These are phyloP conservation scores for Acacia confusa DNA, from an alignment of 306 rosid species.

Conservation along the genomic window DNA sequence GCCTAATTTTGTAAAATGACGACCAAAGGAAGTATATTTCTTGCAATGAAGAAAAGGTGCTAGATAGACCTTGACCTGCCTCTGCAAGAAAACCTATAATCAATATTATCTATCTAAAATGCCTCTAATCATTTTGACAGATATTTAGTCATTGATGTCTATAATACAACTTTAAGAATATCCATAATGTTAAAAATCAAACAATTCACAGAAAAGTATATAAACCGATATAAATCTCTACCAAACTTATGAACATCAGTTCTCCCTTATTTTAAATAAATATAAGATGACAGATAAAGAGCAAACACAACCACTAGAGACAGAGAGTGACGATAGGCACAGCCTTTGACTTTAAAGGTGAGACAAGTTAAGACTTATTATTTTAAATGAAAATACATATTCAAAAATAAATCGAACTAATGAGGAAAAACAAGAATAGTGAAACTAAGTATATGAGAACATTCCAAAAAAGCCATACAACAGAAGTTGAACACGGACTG, in stretches of 20 bases:
- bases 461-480: too few relatives aligned
- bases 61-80: constrained; percentile 51
- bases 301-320: neutral
- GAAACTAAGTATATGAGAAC: constrained; percentile 5
- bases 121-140: constrained; percentile 11
- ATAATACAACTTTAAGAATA: neutral
- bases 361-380: neutral
- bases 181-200: neutral
- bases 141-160: constrained; percentile 18
- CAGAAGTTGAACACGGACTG: too few relatives aligned
- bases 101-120: neutral
- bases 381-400: too few relatives aligned
- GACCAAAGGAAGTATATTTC: constrained; percentile 73
- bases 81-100: constrained; percentile 43
- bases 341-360: neutral
- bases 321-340: neutral
- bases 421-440: neutral
- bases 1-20: too few relatives aligned
- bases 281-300: neutral
- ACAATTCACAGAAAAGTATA: neutral
- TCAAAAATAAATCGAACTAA: neutral
- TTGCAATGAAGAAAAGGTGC: constrained; percentile 64
- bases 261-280: neutral
- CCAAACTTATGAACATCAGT: neutral
- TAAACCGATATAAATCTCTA: neutral